A percentile compares a stretch with the other conserved stretches of the same genome.
Evolutionary conservation across 2,329 filamentous ascomycete genomes (phyloP).

Genomic region (Colletotrichum plurivorum): DNA sequence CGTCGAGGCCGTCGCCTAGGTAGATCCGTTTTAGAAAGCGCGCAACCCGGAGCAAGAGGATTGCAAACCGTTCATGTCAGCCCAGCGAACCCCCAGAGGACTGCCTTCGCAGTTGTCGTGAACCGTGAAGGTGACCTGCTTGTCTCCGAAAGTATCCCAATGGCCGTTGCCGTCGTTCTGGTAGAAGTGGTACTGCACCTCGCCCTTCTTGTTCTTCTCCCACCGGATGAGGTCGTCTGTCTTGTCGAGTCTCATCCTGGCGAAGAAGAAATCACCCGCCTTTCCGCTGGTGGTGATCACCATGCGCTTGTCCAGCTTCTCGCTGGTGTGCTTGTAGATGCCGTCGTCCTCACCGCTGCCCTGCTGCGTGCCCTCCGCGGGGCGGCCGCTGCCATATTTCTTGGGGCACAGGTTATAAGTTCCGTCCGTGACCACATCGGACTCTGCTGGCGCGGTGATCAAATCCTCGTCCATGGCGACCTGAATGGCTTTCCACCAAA

Average conservation of each 20-base stretch:
- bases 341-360: neutral
- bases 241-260: neutral
- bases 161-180: too few species aligned
- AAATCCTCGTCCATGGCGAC: neutral
- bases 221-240: too few species aligned
- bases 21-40: neutral
- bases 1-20: slow-evolving; percentile 1
- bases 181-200: too few species aligned
- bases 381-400: neutral
- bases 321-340: neutral
- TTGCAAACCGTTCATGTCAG: neutral
- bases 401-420: neutral
- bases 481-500: neutral
- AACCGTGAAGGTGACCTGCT: too few species aligned
- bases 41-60: neutral
- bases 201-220: too few species aligned
- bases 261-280: neutral
- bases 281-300: neutral
- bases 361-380: neutral
- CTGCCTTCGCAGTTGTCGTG: neutral
- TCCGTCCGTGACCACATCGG: neutral
- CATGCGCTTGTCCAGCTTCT: neutral
- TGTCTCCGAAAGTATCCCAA: too few species aligned
- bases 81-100: neutral
- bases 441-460: neutral